Evolutionary conservation across 2,329 filamentous ascomycete species (phyloP).

Genomic region (Nannizziopsis barbatae): DNA sequence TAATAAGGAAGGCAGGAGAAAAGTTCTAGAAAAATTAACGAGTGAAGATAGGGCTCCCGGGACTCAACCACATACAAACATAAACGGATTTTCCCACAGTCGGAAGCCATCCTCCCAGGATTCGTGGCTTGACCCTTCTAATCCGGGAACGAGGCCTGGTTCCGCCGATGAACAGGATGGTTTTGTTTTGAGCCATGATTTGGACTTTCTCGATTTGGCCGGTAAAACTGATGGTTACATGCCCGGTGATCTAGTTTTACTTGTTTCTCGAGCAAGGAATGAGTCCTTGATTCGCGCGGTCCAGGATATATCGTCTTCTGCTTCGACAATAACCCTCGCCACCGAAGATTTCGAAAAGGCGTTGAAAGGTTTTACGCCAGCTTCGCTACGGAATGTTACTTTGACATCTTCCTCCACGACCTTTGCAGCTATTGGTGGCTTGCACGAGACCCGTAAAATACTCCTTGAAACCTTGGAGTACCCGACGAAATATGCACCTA

Average conservation of each 20-base stretch:
- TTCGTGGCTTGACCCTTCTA: conserved; percentile 66
- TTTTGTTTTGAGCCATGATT: conserved; percentile 60
- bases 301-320: conserved; percentile 38
- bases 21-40: conserved; percentile 71
- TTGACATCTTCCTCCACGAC: conserved; percentile 86
- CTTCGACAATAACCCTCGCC: conserved; percentile 52
- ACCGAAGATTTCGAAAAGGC: conserved; percentile 72
- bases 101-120: conserved; percentile 39
- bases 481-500: conserved; percentile 93
- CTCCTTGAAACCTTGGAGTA: conserved; percentile 92
- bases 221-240: conserved; percentile 96
- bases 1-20: conserved; percentile 76
- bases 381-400: conserved; percentile 86
- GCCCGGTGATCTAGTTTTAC: conserved; percentile 80
- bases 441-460: conserved; percentile 76
- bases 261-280: conserved; percentile 78
- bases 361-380: conserved; percentile 84
- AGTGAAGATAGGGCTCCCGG: conserved; percentile 33
- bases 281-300: conserved; percentile 85
- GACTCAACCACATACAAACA: conserved; percentile 22
- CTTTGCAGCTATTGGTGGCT: conserved; percentile 82
- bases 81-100: conserved; percentile 28
- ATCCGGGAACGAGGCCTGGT: conserved; percentile 41
- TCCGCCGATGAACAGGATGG: conserved; percentile 42
- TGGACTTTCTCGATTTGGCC: conserved; percentile 87